A percentile compares a stretch with the other conserved stretches of the same genome.
Conservation (phyloP, 495 filamentous ascomycete genomes). For the Penicillium roqueforti region DNA sequence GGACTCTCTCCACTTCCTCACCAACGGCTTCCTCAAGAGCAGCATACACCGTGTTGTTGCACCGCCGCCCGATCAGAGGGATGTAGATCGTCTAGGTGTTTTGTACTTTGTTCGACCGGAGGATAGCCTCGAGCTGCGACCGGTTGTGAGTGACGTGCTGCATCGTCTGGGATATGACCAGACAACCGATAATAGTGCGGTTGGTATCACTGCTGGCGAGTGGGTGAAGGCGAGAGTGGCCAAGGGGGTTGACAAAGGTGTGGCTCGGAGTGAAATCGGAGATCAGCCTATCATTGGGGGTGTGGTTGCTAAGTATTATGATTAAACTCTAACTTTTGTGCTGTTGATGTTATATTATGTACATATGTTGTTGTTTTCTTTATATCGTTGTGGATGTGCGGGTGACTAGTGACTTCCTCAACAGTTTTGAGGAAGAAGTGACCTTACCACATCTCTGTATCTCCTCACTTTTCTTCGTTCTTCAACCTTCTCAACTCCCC, state of each 20-base stretch:
- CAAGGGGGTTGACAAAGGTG: slow-evolving; percentile 6
- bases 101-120: slow-evolving; percentile 48
- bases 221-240: slow-evolving; percentile 40
- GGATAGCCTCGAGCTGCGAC: slow-evolving; percentile 30
- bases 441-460: too few species aligned
- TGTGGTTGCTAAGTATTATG: slow-evolving; percentile 4
- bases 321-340: too few species aligned
- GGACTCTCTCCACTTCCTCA: slow-evolving; percentile 43
- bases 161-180: slow-evolving; percentile 19
- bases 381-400: too few species aligned
- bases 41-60: slow-evolving; percentile 49
- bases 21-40: slow-evolving; percentile 43
- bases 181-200: slow-evolving; percentile 28
- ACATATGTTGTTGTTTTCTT: too few species aligned
- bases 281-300: slow-evolving; percentile 3
- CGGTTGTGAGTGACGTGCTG: slow-evolving; percentile 29
- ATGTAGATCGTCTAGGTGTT: slow-evolving; percentile 44
- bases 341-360: too few species aligned
- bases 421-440: too few species aligned
- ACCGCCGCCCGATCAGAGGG: slow-evolving; percentile 43
- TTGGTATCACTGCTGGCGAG: slow-evolving; percentile 38
- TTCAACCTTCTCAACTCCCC: too few species aligned
- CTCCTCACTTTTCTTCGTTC: too few species aligned
- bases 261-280: neutral
- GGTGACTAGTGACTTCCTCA: too few species aligned